Evolutionary conservation across 345 rosid genomes (phyloP), one percentile per base, ranked within the genome.

Genomic region (Rhodomyrtus tomentosa): DNA sequence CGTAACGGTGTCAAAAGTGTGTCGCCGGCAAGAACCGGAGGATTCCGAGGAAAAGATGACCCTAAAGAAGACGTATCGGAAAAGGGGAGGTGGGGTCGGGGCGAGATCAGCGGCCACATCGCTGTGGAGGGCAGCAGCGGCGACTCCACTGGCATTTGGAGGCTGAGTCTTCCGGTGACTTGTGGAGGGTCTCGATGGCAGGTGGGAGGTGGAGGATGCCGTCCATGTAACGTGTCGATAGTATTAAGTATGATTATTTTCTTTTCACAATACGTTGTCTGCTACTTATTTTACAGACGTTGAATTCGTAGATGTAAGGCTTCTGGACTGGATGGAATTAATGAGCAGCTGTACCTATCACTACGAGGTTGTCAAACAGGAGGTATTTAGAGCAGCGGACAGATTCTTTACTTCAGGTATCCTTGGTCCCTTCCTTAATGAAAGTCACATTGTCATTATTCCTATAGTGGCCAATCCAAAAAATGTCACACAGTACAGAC

Each of bases 1-100:
- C 90, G 2, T 68, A 72, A 2, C 90, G 89, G 85, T 91, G 73
- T 0, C 90, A 90, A 58, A 89, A 84, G 85, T 88, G 93, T 59
- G 93, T 87, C 52, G 90, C 90, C 50, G 91, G 90, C 84, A 82
- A 82, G 81, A 88, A 85, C 87, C 89, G 91, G 13, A 91, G 85
- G 79, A 87, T 81, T 20, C 82, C 87, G 25, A 89, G 89, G 82
- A 48, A 50, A 87, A 2, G 74, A 89, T 80, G 74, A 88, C 50
- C 22, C 68, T 87, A n/a, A 88, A 73, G 9, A 91, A 86, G 48
- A 89, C 55, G 50, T 83, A 82, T 53, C 86, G 87, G 76, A 84
- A 52, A 4, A 87, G 0, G 81, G 89, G 88, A 38, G 73, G 80
- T 9, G 88, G 83, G 45, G 9, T 84, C 55, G 91, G 89, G 59